Evolutionary conservation across 2,329 filamentous ascomycete genomes (phyloP).

Genomic region (Cladobotryum mycophilum): DNA sequence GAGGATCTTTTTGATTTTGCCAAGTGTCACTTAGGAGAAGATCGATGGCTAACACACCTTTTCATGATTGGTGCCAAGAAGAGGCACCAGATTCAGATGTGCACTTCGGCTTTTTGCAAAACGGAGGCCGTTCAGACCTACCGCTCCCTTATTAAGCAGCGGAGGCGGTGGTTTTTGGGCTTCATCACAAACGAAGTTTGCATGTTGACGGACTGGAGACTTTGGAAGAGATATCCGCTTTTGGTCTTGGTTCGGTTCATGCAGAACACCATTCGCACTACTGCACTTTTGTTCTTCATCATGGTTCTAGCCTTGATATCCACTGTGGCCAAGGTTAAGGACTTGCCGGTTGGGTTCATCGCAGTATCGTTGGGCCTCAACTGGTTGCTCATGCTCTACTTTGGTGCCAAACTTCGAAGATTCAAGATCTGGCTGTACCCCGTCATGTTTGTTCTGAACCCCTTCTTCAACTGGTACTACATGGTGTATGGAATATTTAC

Average conservation of each 20-base stretch:
- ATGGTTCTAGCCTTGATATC: conserved; percentile 82
- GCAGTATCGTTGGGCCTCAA: conserved; percentile 87
- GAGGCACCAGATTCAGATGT: conserved; percentile 94
- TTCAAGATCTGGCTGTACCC: conserved; percentile 96
- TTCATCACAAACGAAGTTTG: conserved; percentile 98
- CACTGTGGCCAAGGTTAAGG: conserved; percentile 68
- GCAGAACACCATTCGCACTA: conserved; percentile 95
- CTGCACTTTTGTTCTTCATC: conserved; percentile 88
- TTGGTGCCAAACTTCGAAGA: conserved; percentile 76
- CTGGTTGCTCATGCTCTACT: conserved; percentile 94
- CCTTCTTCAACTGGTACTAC: conserved; percentile 97
- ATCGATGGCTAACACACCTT: conserved; percentile 93
- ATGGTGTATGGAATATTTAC: conserved; percentile 97
- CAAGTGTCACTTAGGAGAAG: conserved; percentile 91
- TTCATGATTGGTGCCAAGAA: conserved; percentile 98
- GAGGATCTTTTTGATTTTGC: conserved; percentile 95
- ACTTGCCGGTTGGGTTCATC: conserved; percentile 89
- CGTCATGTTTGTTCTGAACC: conserved; percentile 90
- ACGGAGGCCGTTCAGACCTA: conserved; percentile 93
- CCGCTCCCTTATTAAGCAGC: conserved; percentile 80
- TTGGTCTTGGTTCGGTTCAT: conserved; percentile 83
- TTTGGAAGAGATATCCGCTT: conserved; percentile 88
- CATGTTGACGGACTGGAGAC: conserved; percentile 89
- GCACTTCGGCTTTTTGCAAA: conserved; percentile 96
- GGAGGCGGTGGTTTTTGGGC: conserved; percentile 91